These are phyloP conservation scores for Beta macrorhiza DNA, from an alignment of 179 eudicot species.

Conservation along the genomic window DNA sequence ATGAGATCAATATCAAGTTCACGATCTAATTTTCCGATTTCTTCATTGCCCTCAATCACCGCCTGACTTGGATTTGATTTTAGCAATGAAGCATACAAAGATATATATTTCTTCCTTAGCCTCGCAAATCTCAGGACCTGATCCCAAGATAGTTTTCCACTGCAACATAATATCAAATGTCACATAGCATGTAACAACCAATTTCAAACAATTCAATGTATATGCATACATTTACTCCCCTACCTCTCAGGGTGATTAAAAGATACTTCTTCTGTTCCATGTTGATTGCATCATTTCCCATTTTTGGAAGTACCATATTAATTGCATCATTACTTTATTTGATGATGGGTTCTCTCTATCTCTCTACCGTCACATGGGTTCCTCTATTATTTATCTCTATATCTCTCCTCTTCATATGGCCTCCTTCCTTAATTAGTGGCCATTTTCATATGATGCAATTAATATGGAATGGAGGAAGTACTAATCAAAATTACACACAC, in stretches of 20 bases:
- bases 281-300: too few species aligned
- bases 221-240: background rate
- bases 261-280: background rate
- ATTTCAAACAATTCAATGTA: background rate
- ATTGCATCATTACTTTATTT: too few species aligned
- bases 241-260: background rate
- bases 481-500: background rate
- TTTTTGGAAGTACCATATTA: too few species aligned
- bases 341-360: too few species aligned
- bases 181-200: constrained; percentile 8
- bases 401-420: too few species aligned
- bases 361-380: too few species aligned
- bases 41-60: constrained; percentile 69
- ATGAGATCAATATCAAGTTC: constrained; percentile 86
- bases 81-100: constrained; percentile 86
- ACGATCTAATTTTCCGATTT: constrained; percentile 73
- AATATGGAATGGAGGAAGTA: too few species aligned
- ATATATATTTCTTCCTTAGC: constrained; percentile 81
- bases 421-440: too few species aligned
- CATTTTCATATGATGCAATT: too few species aligned
- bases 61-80: constrained; percentile 64
- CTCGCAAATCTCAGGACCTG: constrained; percentile 77
- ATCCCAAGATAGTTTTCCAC: constrained; percentile 95
- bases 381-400: too few species aligned
- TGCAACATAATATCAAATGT: constrained; percentile 39